Conservation (phyloP, 805 yeast species). For the Jamesozyma jinghongensis region DNA sequence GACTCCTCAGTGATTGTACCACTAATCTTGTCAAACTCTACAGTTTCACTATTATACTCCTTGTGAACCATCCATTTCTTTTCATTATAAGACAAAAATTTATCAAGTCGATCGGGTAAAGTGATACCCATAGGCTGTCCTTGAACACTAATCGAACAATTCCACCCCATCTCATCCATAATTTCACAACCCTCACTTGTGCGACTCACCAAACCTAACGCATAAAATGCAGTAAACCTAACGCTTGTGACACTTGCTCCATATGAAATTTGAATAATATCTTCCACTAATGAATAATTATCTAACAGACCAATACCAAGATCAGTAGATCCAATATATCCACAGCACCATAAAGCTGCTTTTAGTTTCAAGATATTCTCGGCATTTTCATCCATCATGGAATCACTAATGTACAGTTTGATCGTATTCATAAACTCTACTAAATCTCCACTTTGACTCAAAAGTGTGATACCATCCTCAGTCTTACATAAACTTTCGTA, state of each 20-base stretch:
- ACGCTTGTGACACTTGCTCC: conserved; percentile 47
- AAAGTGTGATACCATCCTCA: conserved; percentile 61
- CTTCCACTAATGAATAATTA: conserved; percentile 41
- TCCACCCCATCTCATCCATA: conserved; percentile 76
- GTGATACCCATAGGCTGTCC: conserved; percentile 37
- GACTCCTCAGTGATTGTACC: conserved; percentile 13
- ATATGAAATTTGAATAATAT: conserved; percentile 43
- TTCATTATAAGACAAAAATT: conserved; percentile 27
- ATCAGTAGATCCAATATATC: conserved; percentile 66
- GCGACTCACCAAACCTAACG: conserved; percentile 61
- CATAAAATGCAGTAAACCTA: conserved; percentile 69
- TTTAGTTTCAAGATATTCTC: conserved; percentile 43
- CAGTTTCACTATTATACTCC: conserved; percentile 14
- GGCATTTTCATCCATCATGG: conserved; percentile 14
- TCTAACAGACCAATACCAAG: conserved; percentile 58
- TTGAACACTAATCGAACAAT: conserved; percentile 36
- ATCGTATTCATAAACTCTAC: conserved; percentile 32
- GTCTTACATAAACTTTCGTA: conserved; percentile 75
- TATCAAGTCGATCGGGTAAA: conserved; percentile 31
- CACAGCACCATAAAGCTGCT: conserved; percentile 80
- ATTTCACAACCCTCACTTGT: conserved; percentile 78
- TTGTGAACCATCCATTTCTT: conserved; percentile 13
- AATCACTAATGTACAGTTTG: conserved; percentile 24
- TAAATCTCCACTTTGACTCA: conserved; percentile 43
- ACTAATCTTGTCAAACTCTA: conserved; percentile 11